These are phyloP conservation scores for Helichrysum umbraculigerum DNA, from an alignment of 129 eudicot genomes.

Conservation along the genomic window DNA sequence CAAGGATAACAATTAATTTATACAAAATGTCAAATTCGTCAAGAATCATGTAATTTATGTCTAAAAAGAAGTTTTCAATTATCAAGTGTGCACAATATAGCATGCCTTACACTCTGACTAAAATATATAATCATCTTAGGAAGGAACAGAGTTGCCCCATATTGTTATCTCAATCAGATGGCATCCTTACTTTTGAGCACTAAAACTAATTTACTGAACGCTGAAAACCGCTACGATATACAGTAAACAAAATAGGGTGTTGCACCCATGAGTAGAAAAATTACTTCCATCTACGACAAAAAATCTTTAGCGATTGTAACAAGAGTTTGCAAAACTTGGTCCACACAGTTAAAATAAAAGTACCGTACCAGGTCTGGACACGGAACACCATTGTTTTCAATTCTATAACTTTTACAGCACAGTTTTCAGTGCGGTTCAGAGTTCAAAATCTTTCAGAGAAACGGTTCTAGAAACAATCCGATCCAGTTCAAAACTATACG, in stretches of 20 bases:
- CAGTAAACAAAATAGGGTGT: slow-evolving; percentile 1
- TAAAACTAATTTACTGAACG: neutral
- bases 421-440: neutral
- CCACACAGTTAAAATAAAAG: neutral
- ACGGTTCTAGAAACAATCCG: neutral
- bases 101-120: slow-evolving; percentile 2
- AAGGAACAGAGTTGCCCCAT: neutral
- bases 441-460: neutral
- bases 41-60: neutral
- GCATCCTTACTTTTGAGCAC: neutral
- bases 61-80: neutral
- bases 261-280: neutral
- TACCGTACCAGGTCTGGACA: neutral
- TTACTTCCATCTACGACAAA: neutral
- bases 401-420: neutral
- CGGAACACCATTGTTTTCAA: neutral
- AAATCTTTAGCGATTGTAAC: neutral
- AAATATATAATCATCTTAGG: neutral
- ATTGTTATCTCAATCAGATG: neutral
- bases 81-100: neutral
- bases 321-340: neutral
- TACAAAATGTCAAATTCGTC: slow-evolving; percentile 9
- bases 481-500: neutral
- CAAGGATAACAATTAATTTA: slow-evolving; percentile 14
- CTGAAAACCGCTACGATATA: neutral